Evolutionary conservation across 768 basidiomycete genomes (phyloP), one percentile per base, ranked within the genome.

Genomic region (Lentinula boryana): DNA sequence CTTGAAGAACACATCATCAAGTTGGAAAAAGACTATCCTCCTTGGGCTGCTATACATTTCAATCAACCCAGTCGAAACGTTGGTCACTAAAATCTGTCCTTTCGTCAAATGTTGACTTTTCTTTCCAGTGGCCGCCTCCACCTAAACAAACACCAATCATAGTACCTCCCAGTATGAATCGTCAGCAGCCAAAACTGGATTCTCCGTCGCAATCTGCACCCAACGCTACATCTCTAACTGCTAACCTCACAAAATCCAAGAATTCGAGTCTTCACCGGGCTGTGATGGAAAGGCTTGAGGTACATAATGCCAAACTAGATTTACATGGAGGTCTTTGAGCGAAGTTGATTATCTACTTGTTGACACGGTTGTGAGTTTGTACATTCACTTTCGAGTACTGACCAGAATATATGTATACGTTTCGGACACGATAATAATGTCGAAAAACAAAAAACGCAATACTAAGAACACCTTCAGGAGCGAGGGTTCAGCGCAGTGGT

Each of bases 21-120:
- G 54, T 76, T 93, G 1, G 91, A 93, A 69, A 89, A 84, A 66
- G 89, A 91, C 56, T 92, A 90, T 66, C 91, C 91, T 2, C 89
- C 91, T 5, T 93, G 91, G 91, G 89, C 91, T 0, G 89, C 91
- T 7, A 74, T 93, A n/a, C 91, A 93, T 68, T 93, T 93, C 69
- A 91, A 89, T 60, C 91, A 93, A 68, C 91, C 91, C 2, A 80
- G 84, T 66, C 84, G 91, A 60, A 88, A 86, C 31, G 91, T 93
- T 73, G 52, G 88, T 80, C 4, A 59, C 44, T 43, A 12, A 57
- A 58, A 33, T 57, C 58, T 12, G 27, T 56, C 35, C 27, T n/a
- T 27, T 48, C 52, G 32, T 58, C 27, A 18, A 41, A 52, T 40
- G 52, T 36, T 0, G 21, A 41, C 5, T 32, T 33, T 36, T 15